A percentile compares a stretch with the other conserved stretches of the same genome.
Conservation (phyloP, 1,139 yeast genomes). For the Sporopachydermia cereana region DNA sequence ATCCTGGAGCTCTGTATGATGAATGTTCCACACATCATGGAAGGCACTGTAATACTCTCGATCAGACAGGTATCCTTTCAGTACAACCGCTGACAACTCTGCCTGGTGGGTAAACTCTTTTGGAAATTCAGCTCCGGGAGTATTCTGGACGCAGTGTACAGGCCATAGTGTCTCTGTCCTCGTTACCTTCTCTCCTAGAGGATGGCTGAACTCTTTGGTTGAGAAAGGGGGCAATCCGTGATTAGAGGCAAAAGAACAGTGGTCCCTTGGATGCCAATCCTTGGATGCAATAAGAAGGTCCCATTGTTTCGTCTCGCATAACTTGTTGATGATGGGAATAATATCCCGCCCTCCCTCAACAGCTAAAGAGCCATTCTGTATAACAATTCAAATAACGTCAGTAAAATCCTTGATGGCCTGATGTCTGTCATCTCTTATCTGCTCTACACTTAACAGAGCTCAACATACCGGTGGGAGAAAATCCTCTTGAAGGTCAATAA, state of each 20-base stretch:
- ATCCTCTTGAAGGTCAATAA: constrained; percentile 79
- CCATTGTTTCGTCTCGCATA: constrained; percentile 40
- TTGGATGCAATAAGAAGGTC: constrained; percentile 56
- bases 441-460: too few species aligned
- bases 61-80: constrained; percentile 60
- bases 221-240: constrained; percentile 48
- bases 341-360: constrained; percentile 55
- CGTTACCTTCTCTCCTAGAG: constrained; percentile 26
- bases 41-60: constrained; percentile 89
- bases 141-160: constrained; percentile 70
- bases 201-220: constrained; percentile 33
- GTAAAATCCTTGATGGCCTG: too few species aligned
- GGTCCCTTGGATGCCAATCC: constrained; percentile 83
- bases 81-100: constrained; percentile 29
- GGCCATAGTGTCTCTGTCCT: constrained; percentile 66
- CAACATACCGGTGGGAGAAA: constrained; percentile 53
- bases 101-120: constrained; percentile 26
- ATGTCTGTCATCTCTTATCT: too few species aligned
- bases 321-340: constrained; percentile 36
- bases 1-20: constrained; percentile 52
- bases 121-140: constrained; percentile 58
- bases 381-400: too few species aligned
- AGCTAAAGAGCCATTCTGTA: constrained; percentile 55
- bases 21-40: constrained; percentile 62
- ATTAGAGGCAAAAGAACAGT: constrained; percentile 70